A percentile compares a stretch with the other conserved stretches of the same genome.
Evolutionary conservation across 2,329 filamentous ascomycete species (phyloP).

Genomic region (Neopestalotiopsis clavispora): DNA sequence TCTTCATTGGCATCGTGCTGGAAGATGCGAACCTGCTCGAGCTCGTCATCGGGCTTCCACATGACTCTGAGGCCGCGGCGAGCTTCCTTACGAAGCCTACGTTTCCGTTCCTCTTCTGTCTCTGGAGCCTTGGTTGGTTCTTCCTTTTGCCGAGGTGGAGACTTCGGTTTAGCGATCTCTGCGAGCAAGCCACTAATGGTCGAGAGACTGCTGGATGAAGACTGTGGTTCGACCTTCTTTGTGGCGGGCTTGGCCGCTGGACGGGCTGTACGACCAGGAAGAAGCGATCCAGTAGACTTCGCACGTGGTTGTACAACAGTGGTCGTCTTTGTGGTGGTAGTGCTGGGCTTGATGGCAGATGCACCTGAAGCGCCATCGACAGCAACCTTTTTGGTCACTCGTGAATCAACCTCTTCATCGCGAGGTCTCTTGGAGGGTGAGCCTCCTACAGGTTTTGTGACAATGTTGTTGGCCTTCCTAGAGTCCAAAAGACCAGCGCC

Average conservation of each 20-base stretch:
- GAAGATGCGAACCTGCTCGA: slow-evolving; percentile 72
- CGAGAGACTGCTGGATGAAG: slow-evolving; percentile 43
- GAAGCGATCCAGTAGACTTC: slow-evolving; percentile 35
- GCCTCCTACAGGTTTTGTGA: slow-evolving; percentile 3
- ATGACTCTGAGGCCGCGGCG: slow-evolving; percentile 72
- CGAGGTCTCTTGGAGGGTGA: slow-evolving; percentile 19
- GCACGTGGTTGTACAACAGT: slow-evolving; percentile 26
- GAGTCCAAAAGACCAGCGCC: neutral
- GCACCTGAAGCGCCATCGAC: slow-evolving; percentile 33
- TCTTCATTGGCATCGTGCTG: slow-evolving; percentile 75
- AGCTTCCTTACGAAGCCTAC: slow-evolving; percentile 73
- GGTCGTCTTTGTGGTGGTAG: slow-evolving; percentile 22
- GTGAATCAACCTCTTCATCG: slow-evolving; percentile 21
- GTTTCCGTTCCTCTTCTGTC: slow-evolving; percentile 69
- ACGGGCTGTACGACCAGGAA: slow-evolving; percentile 54
- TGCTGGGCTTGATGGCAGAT: slow-evolving; percentile 32
- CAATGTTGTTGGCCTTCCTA: slow-evolving; percentile 9
- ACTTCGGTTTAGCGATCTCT: slow-evolving; percentile 56
- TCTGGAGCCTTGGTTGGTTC: slow-evolving; percentile 59
- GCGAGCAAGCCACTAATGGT: slow-evolving; percentile 61
- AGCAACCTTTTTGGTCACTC: slow-evolving; percentile 26
- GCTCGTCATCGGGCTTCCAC: slow-evolving; percentile 70
- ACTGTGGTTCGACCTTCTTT: slow-evolving; percentile 43
- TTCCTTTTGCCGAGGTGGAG: slow-evolving; percentile 45
- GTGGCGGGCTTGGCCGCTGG: slow-evolving; percentile 45